Evolutionary conservation across 2,329 filamentous ascomycete genomes (phyloP).

Genomic region (Arthrobotrys pseudoclavata): DNA sequence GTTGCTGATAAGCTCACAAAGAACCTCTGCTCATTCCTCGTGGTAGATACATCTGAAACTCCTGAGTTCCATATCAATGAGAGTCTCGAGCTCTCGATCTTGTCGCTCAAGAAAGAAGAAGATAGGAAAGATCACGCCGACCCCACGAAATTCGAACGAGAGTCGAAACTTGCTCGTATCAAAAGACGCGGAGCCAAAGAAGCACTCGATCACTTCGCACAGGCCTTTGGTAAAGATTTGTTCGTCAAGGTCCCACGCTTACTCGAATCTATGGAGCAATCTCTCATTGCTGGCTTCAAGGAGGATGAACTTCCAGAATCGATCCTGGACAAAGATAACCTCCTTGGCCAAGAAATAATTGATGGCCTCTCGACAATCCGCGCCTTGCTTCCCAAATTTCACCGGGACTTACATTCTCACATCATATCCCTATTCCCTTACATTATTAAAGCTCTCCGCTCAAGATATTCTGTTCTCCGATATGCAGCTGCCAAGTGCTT

Average conservation of each 20-base stretch:
- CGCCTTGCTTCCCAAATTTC: constrained; percentile 90
- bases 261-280: constrained; percentile 82
- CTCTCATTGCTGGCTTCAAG: constrained; percentile 80
- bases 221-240: constrained; percentile 81
- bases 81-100: constrained; percentile 80
- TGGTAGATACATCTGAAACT: constrained; percentile 96
- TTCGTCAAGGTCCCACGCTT: constrained; percentile 89
- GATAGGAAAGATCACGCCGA: constrained; percentile 93
- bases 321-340: constrained; percentile 79
- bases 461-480: constrained; percentile 88
- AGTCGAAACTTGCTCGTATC: constrained; percentile 88
- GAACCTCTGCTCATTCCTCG: constrained; percentile 97
- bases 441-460: constrained; percentile 88
- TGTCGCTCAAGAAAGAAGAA: constrained; percentile 97
- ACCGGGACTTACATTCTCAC: constrained; percentile 81
- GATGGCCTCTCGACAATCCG: constrained; percentile 94
- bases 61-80: constrained; percentile 92
- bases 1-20: constrained; percentile 96
- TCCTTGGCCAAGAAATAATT: constrained; percentile 89
- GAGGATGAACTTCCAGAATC: constrained; percentile 76
- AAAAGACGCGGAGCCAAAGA: constrained; percentile 94
- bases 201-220: constrained; percentile 87
- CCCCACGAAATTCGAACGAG: constrained; percentile 87
- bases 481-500: constrained; percentile 98
- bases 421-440: constrained; percentile 86